Base-by-base conservation (phyloP, 75 land plant species). In the Azolla pinnata region DNA sequence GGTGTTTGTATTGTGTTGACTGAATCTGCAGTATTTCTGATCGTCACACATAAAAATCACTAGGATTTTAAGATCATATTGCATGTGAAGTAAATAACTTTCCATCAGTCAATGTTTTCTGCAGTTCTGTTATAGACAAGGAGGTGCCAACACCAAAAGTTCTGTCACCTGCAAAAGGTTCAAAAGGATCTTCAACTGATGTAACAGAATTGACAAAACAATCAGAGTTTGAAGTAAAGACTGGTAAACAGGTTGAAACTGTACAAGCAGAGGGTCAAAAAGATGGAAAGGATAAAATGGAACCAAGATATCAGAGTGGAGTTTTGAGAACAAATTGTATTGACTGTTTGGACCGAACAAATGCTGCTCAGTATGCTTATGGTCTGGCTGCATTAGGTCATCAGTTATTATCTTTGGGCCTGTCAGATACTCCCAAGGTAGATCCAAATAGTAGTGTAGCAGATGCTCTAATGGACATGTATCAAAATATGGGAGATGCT, bases 341-440 rank as follows among this genome's bases (percentile, higher is more conserved):
- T 59, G 98, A 93, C 54, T 93, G 96, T 61, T 77, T 93, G 75
- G 98, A 93, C 67, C 85, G 98, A 4, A 93, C 98, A 57, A 89
- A 89, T 79, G 96, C 89, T 65, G 96, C 98, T 14, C 98, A 93
- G 47, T 93, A 86, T 76, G 96, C 96, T 19, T 93, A 93, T 79
- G 98, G 98, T 10, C 67, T 93, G 56, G 96, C 73, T 60, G 90
- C 87, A 54, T 70, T 93, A 18, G 98, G 96, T n/a, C 87, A 77
- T 30, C 98, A 89, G 54, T 78, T 93, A 4, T 75, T 79, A 77
- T 86, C 87, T 48, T 63, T 93, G 82, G 96, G 85, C 38, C 65
- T 93, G 62, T 72, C 76, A 56, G 76, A 83, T 52, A 52, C 63
- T 9, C 79, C 83, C 7, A 89, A 89, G 63, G 77, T 93, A 31